Base-by-base conservation (phyloP, 192 early-diverging fungal genomes). In the Thamnidium elegans region DNA sequence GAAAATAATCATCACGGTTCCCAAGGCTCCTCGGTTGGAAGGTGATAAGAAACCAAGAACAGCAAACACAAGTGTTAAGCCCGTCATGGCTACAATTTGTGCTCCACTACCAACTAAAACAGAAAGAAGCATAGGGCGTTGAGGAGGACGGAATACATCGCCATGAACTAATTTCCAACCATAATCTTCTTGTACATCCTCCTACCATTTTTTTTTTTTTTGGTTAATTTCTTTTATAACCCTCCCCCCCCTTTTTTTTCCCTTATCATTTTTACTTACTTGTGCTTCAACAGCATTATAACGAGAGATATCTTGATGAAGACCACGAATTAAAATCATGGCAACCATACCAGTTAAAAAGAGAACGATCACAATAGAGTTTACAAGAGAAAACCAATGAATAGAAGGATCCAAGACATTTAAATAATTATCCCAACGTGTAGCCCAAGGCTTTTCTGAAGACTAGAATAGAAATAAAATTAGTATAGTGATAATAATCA, bases 101-200 rank as follows among this genome's bases (percentile, higher is more conserved):
- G 88, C 73, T 58, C 96, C 96, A 63, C 86, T 93, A 46, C 95
- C 96, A 21, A 95, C 72, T 31, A 94, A 81, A 15, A 94, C 91
- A 0, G 92, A 79, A 32, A 99, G 79, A 50, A 90, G 75, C 62
- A 89, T 87, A 54, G 88, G 79, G 30, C 86, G 85, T 15, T 81
- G 67, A 1, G 96, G 93, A 23, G 93, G 71, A n/a, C 96, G 88
- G 81, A 99, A 99, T 11, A 99, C 91, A 73, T 99, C 96, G 31
- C 94, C 94, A 55, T 99, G 96, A 10, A 99, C 92, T 42, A 94
- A 86, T 76, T 97, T 99, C 96, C 96, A 99, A 1, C 96, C 96
- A 86, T 92, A 96, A 65, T 99, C 96, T 63, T 98, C 96, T 67
- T 90, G 89, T 45, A 91, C 76, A 71, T 91, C 87, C 67, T 92